These are phyloP conservation scores for Physcomitrium patens DNA, from an alignment of 225 moss, liverwort and hornwort species.

Conservation along the genomic window DNA sequence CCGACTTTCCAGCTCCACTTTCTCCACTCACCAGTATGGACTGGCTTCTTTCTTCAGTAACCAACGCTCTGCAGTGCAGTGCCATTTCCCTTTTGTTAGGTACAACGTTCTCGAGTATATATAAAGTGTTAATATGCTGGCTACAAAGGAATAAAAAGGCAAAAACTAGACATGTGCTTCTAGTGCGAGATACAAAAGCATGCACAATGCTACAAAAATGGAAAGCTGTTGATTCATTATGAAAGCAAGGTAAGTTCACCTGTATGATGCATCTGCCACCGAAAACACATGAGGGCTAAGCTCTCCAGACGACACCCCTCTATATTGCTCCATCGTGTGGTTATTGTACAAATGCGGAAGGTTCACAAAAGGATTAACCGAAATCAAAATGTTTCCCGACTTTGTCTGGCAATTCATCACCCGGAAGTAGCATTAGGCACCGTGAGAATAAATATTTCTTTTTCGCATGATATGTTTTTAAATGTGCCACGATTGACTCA, in stretches of 20 bases:
- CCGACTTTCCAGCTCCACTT: constrained; percentile 87
- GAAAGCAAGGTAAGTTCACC: constrained; percentile 34
- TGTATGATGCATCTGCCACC: constrained; percentile 74
- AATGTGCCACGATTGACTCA: background rate
- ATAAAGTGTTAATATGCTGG: background rate
- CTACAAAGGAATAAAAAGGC: too few relatives aligned
- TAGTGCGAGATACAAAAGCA: too few relatives aligned
- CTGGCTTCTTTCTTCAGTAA: constrained; percentile 66
- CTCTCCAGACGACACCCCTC: constrained; percentile 72
- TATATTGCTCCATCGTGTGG: constrained; percentile 87
- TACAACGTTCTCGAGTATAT: background rate
- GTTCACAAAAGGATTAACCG: constrained; percentile 79
- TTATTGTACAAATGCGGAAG: constrained; percentile 78
- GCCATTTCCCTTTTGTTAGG: background rate
- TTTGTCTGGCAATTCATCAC: constrained; percentile 51
- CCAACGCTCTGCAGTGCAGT: constrained; percentile 57
- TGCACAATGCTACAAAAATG: too few relatives aligned
- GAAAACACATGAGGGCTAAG: constrained; percentile 79
- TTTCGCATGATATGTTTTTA: too few relatives aligned
- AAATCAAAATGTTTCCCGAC: constrained; percentile 78
- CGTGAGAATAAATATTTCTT: background rate
- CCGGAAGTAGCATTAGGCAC: constrained; percentile 5
- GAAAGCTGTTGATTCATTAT: too few relatives aligned
- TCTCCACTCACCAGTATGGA: constrained; percentile 82
- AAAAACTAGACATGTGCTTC: too few relatives aligned